Conservation (phyloP, 768 basidiomycete genomes). For the Leccinum subtestaceum region DNA sequence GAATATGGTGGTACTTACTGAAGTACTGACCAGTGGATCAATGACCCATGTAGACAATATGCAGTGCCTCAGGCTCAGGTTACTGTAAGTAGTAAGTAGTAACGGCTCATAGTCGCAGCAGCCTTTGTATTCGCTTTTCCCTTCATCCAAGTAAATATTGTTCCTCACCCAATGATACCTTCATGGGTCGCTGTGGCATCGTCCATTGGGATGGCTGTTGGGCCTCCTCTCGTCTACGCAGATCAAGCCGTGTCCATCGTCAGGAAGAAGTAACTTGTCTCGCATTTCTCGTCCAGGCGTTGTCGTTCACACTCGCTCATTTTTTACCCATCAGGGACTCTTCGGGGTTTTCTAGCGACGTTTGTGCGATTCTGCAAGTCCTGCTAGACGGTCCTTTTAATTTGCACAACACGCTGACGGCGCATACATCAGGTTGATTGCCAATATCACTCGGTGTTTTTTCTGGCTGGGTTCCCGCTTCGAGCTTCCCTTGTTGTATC, state of each 20-base stretch:
- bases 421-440: conserved; percentile 52
- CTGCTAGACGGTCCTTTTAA: background rate
- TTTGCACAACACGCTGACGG: conserved; percentile 8
- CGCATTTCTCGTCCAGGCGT: conserved; percentile 1
- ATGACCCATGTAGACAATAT: background rate
- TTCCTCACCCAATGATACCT: conserved; percentile 34
- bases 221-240: conserved; percentile 80
- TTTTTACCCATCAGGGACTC: conserved; percentile 54
- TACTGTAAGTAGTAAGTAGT: background rate
- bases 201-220: conserved; percentile 81
- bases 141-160: background rate
- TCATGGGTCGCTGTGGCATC: conserved; percentile 68
- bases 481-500: conserved; percentile 72
- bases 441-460: conserved; percentile 87
- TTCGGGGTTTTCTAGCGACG: conserved; percentile 82
- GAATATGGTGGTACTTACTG: background rate
- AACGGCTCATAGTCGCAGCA: conserved; percentile 10
- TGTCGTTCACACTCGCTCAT: conserved; percentile 2
- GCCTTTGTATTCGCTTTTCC: background rate
- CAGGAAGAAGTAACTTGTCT: conserved; percentile 56
- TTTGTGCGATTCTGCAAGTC: conserved; percentile 77
- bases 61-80: background rate
- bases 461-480: conserved; percentile 85
- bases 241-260: conserved; percentile 84
- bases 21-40: no score